Percentiles rank a stretch among this genome's conserved stretches.
Conservation (phyloP, 176 grass and related monocot genomes). For the Triticum turgidum region DNA sequence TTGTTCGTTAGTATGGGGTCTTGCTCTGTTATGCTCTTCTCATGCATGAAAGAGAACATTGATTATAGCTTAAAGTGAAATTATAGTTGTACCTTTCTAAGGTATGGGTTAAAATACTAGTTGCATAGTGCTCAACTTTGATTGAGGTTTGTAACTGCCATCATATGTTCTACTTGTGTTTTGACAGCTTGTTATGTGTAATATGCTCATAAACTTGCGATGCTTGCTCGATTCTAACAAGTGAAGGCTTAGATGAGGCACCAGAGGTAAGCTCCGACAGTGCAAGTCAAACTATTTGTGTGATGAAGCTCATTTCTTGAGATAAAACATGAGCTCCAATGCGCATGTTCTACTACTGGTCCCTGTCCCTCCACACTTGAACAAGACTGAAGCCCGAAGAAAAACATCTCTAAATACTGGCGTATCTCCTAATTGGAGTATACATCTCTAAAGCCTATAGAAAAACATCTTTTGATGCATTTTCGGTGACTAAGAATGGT, state of each 20-base stretch:
- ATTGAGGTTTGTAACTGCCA: not conserved
- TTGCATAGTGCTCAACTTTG: not conserved
- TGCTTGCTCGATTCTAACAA: conserved; percentile 46
- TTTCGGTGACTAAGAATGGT: not conserved
- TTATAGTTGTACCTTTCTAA: too few species aligned
- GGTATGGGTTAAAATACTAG: not conserved
- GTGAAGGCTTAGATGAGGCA: conserved; percentile 3
- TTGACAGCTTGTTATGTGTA: conserved; percentile 41
- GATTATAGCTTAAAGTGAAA: too few species aligned
- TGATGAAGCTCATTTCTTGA: conserved; percentile 24
- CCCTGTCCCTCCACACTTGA: not conserved
- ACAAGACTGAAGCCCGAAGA: not conserved
- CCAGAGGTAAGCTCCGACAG: not conserved
- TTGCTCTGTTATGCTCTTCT: not conserved
- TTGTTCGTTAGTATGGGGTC: not conserved
- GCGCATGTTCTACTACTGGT: conserved; percentile 70
- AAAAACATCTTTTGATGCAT: not conserved
- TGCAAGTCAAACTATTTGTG: not conserved
- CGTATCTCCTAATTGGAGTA: not conserved
- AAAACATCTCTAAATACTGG: not conserved
- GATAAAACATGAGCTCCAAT: conserved; percentile 51
- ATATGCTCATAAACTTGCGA: conserved; percentile 62
- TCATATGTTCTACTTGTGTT: not conserved
- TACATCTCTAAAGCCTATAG: not conserved
- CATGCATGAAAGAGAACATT: conserved; percentile 43